Evolutionary conservation across 331 rosid species (phyloP), one percentile per base, ranked within the genome.

Genomic region (Prunus yedoensis): DNA sequence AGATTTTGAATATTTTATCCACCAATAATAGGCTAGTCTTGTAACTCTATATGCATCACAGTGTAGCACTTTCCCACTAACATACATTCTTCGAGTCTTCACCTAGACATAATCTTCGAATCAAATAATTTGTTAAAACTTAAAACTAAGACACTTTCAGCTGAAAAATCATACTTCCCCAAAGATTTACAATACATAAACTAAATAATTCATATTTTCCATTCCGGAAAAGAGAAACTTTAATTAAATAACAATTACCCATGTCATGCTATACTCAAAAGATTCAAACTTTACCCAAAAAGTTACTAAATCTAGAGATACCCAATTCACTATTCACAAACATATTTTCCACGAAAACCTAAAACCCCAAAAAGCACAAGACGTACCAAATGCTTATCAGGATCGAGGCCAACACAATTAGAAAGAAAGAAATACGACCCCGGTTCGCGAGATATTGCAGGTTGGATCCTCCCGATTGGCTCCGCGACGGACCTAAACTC

Each of bases 361-460:
- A 54, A n/a, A 23, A 78, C 3, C 4, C 12, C 6, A 17, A 66
- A 66, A 32, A 13, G 28, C 63, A n/a, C 0, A 28, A 53, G 11
- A 51, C 77, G 3, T 74, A 88, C 91, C 91, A 62, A 10, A 61
- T 90, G 97, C 10, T 90, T 77, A 51, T 85, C 73, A n/a, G 90
- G 28, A 46, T 89, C 86, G 28, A 95, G 59, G 51, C 62, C 80
- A 43, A 83, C 84, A 62, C 97, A 90, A 38, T 88, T 95, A 4
- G 97, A 88, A n/a, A 95, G 96, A 87, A 90, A 95, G 90, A 92
- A 95, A 73, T 66, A 95, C 2, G 99, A 95, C 9, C 96, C 97
- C 2, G 99, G 93, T 70, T 95, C 90, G 15, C 79, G 87, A 43
- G 97, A 92, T 49, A 95, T 90, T 14, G 97, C 89, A 8, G 97